phyloP scores from a whole-genome alignment of 1,139 yeast species.

The Eremothecium sinecaudum region DNA sequence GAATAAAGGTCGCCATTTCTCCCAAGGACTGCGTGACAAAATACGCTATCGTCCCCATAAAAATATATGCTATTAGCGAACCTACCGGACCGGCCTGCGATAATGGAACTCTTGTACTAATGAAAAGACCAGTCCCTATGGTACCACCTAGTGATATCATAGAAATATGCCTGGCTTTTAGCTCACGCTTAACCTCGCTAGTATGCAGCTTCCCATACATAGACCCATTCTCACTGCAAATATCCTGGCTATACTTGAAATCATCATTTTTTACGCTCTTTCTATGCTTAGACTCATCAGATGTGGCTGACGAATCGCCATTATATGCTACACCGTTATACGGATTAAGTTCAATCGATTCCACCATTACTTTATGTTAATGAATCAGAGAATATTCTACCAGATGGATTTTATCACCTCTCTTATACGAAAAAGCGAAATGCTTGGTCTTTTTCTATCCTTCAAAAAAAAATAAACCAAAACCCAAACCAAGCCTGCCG shows the following conservation, averaged over 20 bases:
- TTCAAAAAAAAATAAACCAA: too few species aligned
- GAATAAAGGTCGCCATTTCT: slow-evolving; percentile 68
- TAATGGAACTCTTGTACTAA: slow-evolving; percentile 48
- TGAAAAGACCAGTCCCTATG: slow-evolving; percentile 58
- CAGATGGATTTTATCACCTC: too few species aligned
- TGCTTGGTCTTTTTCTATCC: too few species aligned
- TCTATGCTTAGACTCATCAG: not conserved
- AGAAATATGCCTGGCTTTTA: slow-evolving; percentile 51
- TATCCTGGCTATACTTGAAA: not conserved
- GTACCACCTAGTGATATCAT: slow-evolving; percentile 65
- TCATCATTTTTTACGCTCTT: not conserved
- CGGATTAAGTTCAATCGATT: too few species aligned
- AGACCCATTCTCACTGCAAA: slow-evolving; percentile 1
- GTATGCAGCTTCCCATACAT: not conserved
- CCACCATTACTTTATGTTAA: too few species aligned
- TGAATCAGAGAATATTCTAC: too few species aligned
- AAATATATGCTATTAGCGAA: slow-evolving; percentile 52
- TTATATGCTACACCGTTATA: too few species aligned
- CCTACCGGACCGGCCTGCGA: slow-evolving; percentile 64
- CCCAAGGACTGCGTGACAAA: slow-evolving; percentile 62
- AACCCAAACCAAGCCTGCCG: too few species aligned
- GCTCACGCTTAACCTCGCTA: slow-evolving; percentile 38
- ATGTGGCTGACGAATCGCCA: too few species aligned
- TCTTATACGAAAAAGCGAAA: too few species aligned
- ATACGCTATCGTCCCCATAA: slow-evolving; percentile 58